Evolutionary conservation across 768 basidiomycete genomes (phyloP).

Genomic region (Trametopsis cervina): DNA sequence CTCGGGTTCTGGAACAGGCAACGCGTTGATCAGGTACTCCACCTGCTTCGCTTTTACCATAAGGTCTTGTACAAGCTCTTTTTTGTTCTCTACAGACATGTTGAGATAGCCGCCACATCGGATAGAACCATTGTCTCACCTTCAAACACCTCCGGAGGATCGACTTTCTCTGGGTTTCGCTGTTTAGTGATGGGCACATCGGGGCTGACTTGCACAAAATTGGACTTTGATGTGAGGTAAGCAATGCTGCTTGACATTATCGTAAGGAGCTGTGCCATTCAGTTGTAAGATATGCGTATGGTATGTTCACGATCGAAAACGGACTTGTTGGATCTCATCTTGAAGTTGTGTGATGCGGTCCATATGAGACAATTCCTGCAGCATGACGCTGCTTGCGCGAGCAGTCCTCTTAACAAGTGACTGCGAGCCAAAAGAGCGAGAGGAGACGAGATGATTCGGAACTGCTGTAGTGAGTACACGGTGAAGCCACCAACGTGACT

Average conservation of each 20-base stretch:
- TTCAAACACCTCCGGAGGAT: slow-evolving; percentile 68
- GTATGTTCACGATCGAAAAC: slow-evolving; percentile 8
- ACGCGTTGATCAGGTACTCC: slow-evolving; percentile 71
- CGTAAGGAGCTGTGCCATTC: slow-evolving; percentile 54
- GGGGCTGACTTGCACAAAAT: slow-evolving; percentile 71
- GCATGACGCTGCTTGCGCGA: slow-evolving; percentile 59
- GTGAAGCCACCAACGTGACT: too few species aligned
- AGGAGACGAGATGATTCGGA: background rate
- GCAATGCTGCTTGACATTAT: slow-evolving; percentile 82
- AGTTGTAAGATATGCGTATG: background rate
- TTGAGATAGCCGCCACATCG: background rate
- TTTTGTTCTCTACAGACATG: slow-evolving; percentile 57
- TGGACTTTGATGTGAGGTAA: slow-evolving; percentile 60
- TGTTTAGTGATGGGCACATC: slow-evolving; percentile 83
- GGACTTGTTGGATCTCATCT: slow-evolving; percentile 86
- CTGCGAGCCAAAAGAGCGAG: background rate
- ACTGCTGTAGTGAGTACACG: too few species aligned
- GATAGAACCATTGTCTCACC: slow-evolving; percentile 32
- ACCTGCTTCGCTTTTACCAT: slow-evolving; percentile 86
- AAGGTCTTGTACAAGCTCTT: slow-evolving; percentile 77
- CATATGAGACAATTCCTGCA: slow-evolving; percentile 90
- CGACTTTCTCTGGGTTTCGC: slow-evolving; percentile 64
- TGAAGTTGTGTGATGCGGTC: slow-evolving; percentile 94
- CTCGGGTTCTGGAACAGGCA: slow-evolving; percentile 75
- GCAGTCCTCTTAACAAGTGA: background rate